A percentile compares a stretch with the other conserved stretches of the same genome.
Evolutionary conservation across 306 rosid species (phyloP).

Genomic region (Ochetophila trinervis): DNA sequence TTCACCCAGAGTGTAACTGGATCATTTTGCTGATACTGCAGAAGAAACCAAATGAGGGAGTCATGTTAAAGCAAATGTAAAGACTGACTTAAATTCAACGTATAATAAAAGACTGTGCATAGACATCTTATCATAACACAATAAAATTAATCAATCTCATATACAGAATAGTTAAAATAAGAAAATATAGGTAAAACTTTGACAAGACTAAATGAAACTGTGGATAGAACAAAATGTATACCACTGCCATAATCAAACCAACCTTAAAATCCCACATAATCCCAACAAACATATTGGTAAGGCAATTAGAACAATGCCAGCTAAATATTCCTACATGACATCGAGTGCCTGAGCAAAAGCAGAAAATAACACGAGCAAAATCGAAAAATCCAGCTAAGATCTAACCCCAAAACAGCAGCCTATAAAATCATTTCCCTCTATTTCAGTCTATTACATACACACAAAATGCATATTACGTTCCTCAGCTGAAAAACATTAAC

Average conservation of each 20-base stretch:
- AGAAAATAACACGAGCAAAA: background rate
- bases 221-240: background rate
- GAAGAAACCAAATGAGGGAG: background rate
- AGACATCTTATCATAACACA: background rate
- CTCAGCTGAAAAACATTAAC: background rate
- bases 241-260: background rate
- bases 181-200: background rate
- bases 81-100: background rate
- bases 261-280: background rate
- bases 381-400: constrained; percentile 13
- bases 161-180: background rate
- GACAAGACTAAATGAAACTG: background rate
- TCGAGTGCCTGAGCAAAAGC: background rate
- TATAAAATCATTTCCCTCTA: background rate
- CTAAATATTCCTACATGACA: no score
- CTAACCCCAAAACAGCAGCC: constrained; percentile 16
- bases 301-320: constrained; percentile 3
- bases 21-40: constrained; percentile 74
- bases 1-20: constrained; percentile 89
- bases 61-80: no score
- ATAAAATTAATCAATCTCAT: background rate
- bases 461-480: background rate
- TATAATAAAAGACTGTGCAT: background rate
- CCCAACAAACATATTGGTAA: background rate
- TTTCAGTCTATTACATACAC: background rate